phyloP scores from a whole-genome alignment of 1,284 basidiomycete species.

The Moesziomyces sp. region DNA sequence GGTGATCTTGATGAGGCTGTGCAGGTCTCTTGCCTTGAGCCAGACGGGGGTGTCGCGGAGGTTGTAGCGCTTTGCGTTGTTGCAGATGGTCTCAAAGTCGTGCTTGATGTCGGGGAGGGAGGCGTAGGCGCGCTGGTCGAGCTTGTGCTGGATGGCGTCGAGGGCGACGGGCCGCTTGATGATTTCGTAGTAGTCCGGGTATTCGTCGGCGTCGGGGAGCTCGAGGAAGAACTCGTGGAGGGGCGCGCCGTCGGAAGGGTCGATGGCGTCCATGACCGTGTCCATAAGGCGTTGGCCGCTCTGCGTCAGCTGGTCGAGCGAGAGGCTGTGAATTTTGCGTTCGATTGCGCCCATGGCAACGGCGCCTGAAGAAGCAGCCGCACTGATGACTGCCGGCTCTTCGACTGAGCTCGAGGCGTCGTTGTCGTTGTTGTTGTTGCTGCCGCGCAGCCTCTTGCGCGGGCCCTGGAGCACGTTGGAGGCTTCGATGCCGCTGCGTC shows the following conservation, averaged over 20 bases:
- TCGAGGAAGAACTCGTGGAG: slow-evolving; percentile 80
- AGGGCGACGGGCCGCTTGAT: slow-evolving; percentile 87
- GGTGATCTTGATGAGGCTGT: slow-evolving; percentile 56
- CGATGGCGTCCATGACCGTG: slow-evolving; percentile 36
- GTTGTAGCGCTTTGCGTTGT: slow-evolving; percentile 90
- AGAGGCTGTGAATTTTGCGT: slow-evolving; percentile 35
- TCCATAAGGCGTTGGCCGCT: slow-evolving; percentile 46
- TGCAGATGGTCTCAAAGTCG: slow-evolving; percentile 87
- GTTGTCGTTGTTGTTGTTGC: slow-evolving; percentile 16
- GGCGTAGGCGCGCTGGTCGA: slow-evolving; percentile 76
- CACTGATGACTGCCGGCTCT: slow-evolving; percentile 13
- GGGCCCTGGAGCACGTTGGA: slow-evolving; percentile 51
- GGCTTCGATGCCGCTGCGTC: slow-evolving; percentile 35
- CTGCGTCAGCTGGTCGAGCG: slow-evolving; percentile 24
- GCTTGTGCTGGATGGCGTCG: slow-evolving; percentile 79
- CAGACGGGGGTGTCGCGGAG: slow-evolving; percentile 85
- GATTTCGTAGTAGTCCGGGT: slow-evolving; percentile 91
- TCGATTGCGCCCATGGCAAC: slow-evolving; percentile 39
- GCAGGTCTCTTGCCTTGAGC: slow-evolving; percentile 79
- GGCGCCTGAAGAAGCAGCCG: slow-evolving; percentile 6
- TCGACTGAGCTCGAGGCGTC: slow-evolving; percentile 14
- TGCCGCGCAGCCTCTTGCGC: slow-evolving; percentile 47
- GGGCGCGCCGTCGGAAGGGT: slow-evolving; percentile 59
- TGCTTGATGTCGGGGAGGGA: slow-evolving; percentile 78
- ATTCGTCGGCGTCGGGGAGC: slow-evolving; percentile 79